These are phyloP conservation scores for Solanum pinnatisectum DNA, from an alignment of 257 asterid species.

Conservation along the genomic window DNA sequence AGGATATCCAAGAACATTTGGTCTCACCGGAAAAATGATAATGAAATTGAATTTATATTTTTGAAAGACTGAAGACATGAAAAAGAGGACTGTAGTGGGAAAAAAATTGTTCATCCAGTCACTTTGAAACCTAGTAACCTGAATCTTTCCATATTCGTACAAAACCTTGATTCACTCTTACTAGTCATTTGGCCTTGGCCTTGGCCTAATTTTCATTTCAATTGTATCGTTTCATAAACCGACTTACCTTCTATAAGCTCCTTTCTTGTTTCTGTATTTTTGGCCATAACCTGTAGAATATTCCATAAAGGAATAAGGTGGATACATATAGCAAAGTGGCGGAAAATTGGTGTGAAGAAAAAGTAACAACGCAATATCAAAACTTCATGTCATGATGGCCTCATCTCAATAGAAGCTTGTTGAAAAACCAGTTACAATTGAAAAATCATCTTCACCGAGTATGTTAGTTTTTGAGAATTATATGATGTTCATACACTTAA, in stretches of 20 bases:
- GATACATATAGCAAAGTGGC: too few relatives aligned
- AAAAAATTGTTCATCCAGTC: background rate
- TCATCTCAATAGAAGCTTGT: too few relatives aligned
- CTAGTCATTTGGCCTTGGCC: too few relatives aligned
- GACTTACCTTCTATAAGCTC: background rate
- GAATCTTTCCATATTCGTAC: background rate
- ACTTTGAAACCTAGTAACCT: background rate
- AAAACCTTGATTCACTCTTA: background rate
- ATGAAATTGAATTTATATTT: background rate
- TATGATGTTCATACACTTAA: too few relatives aligned
- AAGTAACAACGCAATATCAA: too few relatives aligned
- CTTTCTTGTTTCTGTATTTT: background rate
- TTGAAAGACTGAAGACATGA: background rate
- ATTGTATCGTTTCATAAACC: background rate
- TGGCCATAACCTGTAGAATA: background rate
- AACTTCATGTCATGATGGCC: too few relatives aligned
- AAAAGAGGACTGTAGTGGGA: background rate
- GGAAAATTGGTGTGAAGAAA: too few relatives aligned
- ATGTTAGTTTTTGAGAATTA: too few relatives aligned
- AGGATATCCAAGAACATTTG: too few relatives aligned
- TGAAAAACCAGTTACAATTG: too few relatives aligned
- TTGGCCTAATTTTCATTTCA: too few relatives aligned
- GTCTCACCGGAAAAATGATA: background rate
- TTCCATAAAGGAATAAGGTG: background rate
- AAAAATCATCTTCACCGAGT: too few relatives aligned